Percentiles rank a stretch among this genome's conserved stretches.
Evolutionary conservation across 2,329 filamentous ascomycete species (phyloP).

Genomic region (Clonostachys chloroleuca): DNA sequence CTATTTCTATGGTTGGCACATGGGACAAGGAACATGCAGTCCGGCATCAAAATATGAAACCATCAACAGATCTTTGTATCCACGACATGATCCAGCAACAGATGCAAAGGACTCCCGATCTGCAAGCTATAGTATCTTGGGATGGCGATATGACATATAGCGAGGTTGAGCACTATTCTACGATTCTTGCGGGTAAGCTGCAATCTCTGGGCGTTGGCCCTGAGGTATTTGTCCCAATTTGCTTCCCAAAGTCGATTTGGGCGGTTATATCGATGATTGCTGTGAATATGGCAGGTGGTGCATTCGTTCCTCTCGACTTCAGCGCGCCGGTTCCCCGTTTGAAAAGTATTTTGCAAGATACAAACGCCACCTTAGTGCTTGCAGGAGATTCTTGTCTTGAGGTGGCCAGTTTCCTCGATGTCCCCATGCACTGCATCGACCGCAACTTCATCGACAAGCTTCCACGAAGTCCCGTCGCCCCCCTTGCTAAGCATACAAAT

Average conservation of each 20-base stretch:
- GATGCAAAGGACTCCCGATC: background rate
- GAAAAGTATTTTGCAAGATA: background rate
- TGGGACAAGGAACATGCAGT: background rate
- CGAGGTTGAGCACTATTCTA: slow-evolving; percentile 13
- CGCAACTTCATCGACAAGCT: background rate
- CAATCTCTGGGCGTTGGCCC: slow-evolving; percentile 12
- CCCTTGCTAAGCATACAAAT: background rate
- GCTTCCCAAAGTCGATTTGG: slow-evolving; percentile 7
- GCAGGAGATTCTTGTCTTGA: background rate
- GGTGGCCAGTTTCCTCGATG: background rate
- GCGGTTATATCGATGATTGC: slow-evolving; percentile 6
- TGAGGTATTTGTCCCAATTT: slow-evolving; percentile 7
- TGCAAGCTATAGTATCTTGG: background rate
- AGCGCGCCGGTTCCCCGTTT: background rate
- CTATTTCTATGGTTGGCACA: background rate
- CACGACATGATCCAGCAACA: slow-evolving; percentile 20
- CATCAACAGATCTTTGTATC: background rate
- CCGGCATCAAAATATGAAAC: background rate
- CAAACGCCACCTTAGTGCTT: background rate
- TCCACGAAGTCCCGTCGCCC: background rate
- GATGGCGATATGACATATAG: slow-evolving; percentile 3
- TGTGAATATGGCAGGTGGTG: slow-evolving; percentile 6
- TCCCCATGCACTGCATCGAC: background rate
- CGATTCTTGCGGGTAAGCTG: background rate
- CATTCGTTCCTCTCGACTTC: slow-evolving; percentile 2